Evolutionary conservation across 2,329 filamentous ascomycete species (phyloP).

Genomic region (Penicillium freii): DNA sequence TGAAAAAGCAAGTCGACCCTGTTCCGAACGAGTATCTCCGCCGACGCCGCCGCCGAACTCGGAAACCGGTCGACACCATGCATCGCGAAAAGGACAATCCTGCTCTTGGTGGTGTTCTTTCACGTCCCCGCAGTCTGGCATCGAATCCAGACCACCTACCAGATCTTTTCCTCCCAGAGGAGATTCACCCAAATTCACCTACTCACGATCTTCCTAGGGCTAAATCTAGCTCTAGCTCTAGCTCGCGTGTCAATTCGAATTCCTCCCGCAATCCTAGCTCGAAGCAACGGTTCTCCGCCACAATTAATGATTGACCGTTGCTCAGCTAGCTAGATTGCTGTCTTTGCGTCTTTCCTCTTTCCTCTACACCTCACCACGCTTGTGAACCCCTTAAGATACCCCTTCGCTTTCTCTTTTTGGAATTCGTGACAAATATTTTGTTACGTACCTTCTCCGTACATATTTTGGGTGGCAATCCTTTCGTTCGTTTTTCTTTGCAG

Average conservation of each 20-base stretch:
- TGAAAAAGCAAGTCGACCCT: constrained; percentile 53
- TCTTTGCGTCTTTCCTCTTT: neutral
- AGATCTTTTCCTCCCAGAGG: constrained; percentile 18
- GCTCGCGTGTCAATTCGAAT: neutral
- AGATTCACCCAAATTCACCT: constrained; percentile 10
- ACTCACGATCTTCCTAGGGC: neutral
- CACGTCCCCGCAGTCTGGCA: constrained; percentile 30
- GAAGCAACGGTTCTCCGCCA: neutral
- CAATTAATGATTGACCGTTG: neutral
- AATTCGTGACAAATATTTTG: neutral
- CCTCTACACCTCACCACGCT: neutral
- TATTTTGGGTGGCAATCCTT: neutral
- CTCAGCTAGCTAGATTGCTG: neutral
- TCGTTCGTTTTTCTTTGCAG: neutral
- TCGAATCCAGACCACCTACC: constrained; percentile 23
- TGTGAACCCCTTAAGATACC: constrained; percentile 1
- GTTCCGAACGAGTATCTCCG: constrained; percentile 40
- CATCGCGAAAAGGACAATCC: constrained; percentile 33
- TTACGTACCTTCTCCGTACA: neutral
- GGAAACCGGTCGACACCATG: constrained; percentile 8
- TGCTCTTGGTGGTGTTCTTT: constrained; percentile 30
- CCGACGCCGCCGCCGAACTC: constrained; percentile 26
- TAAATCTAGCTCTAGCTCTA: constrained; percentile 4
- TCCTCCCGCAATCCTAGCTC: neutral
- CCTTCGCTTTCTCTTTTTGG: neutral